Base-by-base conservation (phyloP, 495 filamentous ascomycete genomes). In the Friedmanniomyces endolithicus region DNA sequence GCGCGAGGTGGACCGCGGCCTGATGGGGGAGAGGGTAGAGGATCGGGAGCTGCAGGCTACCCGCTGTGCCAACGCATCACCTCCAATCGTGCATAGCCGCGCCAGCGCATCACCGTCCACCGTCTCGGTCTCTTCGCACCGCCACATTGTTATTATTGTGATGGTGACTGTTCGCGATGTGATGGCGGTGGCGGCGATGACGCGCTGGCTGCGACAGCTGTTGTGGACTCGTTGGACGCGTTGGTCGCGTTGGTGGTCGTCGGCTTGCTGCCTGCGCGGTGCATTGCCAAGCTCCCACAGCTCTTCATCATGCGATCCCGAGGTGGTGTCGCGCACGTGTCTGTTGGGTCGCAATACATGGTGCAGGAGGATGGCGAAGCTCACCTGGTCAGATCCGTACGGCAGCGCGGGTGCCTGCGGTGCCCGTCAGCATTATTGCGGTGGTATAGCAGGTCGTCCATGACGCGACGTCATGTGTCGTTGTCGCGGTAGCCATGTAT, bases 51-150 rank as follows among this genome's bases (percentile, higher is more conserved):
- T 55, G 52, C 43, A 27, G 6, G 52, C 12, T 14, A 23, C 44
- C 20, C 27, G 52, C 52, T 31, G 8, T 57, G 55, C 55, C 55
- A 57, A 48, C 55, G 55, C 55, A 57, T 52, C 47, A 24, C 44
- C 48, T 57, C 55, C 48, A 57, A 57, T 51, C 47, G 53, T 40
- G 31, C 43, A n/a, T 19, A 39, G 39, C 48, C 37, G 55, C 17
- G 56, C 48, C 56, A 58, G 56, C 56, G 56, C 56, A 58, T 58
- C 47, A 31, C 23, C 20, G 40, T 33, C 20, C 14, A 2, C 16
- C 29, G 23, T 22, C 16, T 19, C 9, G 2, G 2, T 16, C 16
- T 35, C 47, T 12, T 16, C 17, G 51, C 51, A 53, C 51, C 51
- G 51, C 51, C 51, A 53, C 51, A 4, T 4, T 31, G n/a, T n/a